Conservation (phyloP, 2,329 filamentous ascomycete genomes). For the Aspergillus sp. region DNA sequence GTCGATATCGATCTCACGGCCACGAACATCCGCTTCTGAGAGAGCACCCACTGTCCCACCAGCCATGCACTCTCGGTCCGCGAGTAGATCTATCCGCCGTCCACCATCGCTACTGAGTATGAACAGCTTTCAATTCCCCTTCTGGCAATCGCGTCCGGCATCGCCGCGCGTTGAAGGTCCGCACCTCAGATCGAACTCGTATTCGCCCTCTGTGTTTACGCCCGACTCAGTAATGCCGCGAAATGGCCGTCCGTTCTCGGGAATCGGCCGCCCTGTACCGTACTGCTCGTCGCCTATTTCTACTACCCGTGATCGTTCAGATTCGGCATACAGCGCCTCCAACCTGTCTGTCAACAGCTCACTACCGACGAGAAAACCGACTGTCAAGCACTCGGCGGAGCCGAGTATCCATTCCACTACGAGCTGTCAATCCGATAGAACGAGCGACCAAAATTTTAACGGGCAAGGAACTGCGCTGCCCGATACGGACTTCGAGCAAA, state of each 20-base stretch:
- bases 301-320: slow-evolving; percentile 13
- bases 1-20: slow-evolving; percentile 17
- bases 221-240: slow-evolving; percentile 11
- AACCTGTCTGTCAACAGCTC: slow-evolving; percentile 15
- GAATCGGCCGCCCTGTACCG: slow-evolving; percentile 13
- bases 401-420: slow-evolving; percentile 21
- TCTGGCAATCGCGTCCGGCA: slow-evolving; percentile 10
- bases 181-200: slow-evolving; percentile 10
- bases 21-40: slow-evolving; percentile 16
- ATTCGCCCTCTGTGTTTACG: slow-evolving; percentile 11
- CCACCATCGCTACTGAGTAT: slow-evolving; percentile 20
- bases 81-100: slow-evolving; percentile 13
- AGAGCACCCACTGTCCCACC: neutral
- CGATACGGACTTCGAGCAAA: slow-evolving; percentile 2
- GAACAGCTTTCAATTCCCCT: slow-evolving; percentile 15
- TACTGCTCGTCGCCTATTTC: slow-evolving; percentile 12
- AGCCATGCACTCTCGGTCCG: slow-evolving; percentile 6
- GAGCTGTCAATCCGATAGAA: slow-evolving; percentile 23
- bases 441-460: slow-evolving; percentile 8
- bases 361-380: slow-evolving; percentile 17
- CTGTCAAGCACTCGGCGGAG: slow-evolving; percentile 19
- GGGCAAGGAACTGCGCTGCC: slow-evolving; percentile 2
- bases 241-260: slow-evolving; percentile 11
- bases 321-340: slow-evolving; percentile 17
- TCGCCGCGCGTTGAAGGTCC: slow-evolving; percentile 10